These are phyloP conservation scores for Hortiboletus flavorubellus DNA, from an alignment of 768 basidiomycete genomes.

Conservation along the genomic window DNA sequence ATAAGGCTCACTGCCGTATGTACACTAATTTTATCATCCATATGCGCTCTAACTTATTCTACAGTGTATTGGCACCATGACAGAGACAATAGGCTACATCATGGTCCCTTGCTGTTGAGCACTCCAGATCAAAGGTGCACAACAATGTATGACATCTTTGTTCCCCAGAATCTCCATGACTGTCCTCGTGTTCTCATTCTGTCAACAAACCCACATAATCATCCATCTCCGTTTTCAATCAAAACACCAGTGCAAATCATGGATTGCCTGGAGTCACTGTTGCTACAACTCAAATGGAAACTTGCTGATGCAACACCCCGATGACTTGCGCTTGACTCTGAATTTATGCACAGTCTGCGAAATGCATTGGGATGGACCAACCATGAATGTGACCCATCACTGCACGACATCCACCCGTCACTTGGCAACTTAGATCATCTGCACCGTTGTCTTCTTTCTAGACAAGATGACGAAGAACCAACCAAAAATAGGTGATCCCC, in stretches of 20 bases:
- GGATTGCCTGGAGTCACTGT: background rate
- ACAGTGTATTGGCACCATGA: background rate
- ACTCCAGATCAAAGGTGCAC: background rate
- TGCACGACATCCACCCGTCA: background rate
- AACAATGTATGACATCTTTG: background rate
- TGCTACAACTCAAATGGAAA: background rate
- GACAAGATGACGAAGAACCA: too few species aligned
- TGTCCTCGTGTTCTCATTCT: background rate
- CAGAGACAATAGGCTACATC: background rate
- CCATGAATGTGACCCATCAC: too few species aligned
- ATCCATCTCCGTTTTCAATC: background rate
- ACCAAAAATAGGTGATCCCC: too few species aligned
- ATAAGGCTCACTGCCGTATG: conserved; percentile 12
- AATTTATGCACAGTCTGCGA: background rate
- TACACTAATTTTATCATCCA: too few species aligned
- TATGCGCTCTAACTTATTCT: background rate
- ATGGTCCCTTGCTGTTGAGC: background rate
- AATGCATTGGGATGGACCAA: too few species aligned
- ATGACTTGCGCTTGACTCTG: background rate
- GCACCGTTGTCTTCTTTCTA: too few species aligned
- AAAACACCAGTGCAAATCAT: background rate
- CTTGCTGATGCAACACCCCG: conserved; percentile 1
- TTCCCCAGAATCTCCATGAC: background rate
- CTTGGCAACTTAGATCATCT: background rate
- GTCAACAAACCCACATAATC: background rate